Evolutionary conservation across 208 protist species (phyloP), one percentile per base, ranked within the genome.

Genomic region (Crithidia thermophila): DNA sequence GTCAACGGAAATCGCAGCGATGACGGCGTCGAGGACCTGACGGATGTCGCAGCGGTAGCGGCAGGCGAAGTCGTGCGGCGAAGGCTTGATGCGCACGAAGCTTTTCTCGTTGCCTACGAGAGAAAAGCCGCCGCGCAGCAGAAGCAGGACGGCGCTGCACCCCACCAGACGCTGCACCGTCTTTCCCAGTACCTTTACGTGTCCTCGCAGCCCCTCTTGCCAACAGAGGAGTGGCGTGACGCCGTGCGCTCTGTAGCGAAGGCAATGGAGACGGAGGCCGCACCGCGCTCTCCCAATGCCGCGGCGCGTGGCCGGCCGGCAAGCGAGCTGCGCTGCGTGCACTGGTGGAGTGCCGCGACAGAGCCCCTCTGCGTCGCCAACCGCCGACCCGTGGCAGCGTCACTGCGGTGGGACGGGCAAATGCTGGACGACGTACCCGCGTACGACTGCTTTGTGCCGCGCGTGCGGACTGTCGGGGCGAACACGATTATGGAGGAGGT

Each of bases 381-480:
- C 16, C 45, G 20, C 9, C 31, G 36, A 0, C 34, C 68, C 0
- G 68, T 68, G 6, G 68, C 60, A 3, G 68, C 68, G 21, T 27
- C 68, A 10, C 45, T 4, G 14, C 68, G 68, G 5, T 49, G 39
- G 27, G 68, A 75, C 25, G 36, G 31, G 25, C 68, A 75, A 43
- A 0, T 21, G n/a, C 31, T 75, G 2, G 51, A 61, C 8, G 68
- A 43, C 11, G 60, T 10, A 5, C 45, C 59, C 0, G 50, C 43
- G 9, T 63, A 68, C 31, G 68, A 75, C 46, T 56, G 36, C 18
- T 75, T 75, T 25, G 68, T 75, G 14, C 68, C 68, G 34, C 68
- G 60, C 4, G 23, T 63, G 3, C 50, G 57, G 25, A 51, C 6
- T 11, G 57, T 62, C 16, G 42, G 30, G 27, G 42, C 40, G n/a